Evolutionary conservation across 1,284 basidiomycete species (phyloP), one percentile per base, ranked within the genome.

Genomic region (Trametes polyzona): DNA sequence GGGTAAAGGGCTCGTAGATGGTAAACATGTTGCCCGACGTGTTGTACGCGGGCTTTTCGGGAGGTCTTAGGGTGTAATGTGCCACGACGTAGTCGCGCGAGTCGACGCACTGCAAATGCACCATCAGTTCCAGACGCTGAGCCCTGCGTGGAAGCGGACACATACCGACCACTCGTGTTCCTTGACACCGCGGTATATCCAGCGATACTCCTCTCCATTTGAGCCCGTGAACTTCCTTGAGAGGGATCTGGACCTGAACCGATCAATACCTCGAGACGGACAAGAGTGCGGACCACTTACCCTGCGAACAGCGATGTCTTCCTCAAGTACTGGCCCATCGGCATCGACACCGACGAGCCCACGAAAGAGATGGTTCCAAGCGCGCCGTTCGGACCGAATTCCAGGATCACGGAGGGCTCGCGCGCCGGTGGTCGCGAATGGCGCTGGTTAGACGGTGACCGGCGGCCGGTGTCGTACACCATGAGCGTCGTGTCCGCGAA

Each of bases 101-200:
- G 44, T 75, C 84, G 29, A 82, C 75, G 63, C 86, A 89, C 87
- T 89, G 58, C 19, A 23, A 26, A 12, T 33, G 21, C n/a, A 24
- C 35, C 19, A 36, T 53, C 47, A 54, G 58, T 17, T 17, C 40
- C 41, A 2, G n/a, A 16, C 33, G 53, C 55, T 54, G 47, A 52
- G 53, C 19, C 57, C 21, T 21, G 39, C n/a, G 7, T 43, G 57
- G 37, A 48, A 7, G 19, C 30, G 27, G 26, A 55, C 50, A 78
- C 84, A 65, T 66, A 90, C 87, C 65, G 85, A 78, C 87, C 87
- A 90, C 72, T 89, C 85, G 52, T 87, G 83, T 19, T 79, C 82
- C 23, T 77, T 72, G 37, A 78, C 68, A 46, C 73, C 76, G 40
- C 76, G 76, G 69, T 82, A 73, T 37, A 79, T 77, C 88, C 88